phyloP scores from a whole-genome alignment of 2,329 filamentous ascomycete species.

The Penicillium sp. region DNA sequence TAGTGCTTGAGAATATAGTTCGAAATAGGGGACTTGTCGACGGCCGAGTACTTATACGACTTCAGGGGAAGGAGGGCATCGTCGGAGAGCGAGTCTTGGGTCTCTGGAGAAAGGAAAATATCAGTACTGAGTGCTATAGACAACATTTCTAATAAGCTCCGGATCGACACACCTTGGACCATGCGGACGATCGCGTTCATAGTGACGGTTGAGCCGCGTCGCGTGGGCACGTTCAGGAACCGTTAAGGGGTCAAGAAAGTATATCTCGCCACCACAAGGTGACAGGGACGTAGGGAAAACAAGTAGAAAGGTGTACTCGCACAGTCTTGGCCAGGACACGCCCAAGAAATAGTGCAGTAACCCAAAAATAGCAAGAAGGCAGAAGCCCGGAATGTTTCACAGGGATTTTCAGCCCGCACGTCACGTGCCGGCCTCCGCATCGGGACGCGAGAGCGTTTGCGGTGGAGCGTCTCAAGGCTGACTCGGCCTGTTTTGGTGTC shows the following conservation, averaged over 20 bases:
- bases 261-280: constrained; percentile 8
- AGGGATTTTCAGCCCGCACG: constrained; percentile 19
- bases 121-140: not conserved
- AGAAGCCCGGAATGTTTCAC: constrained; percentile 9
- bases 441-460: constrained; percentile 20
- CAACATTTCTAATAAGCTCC: not conserved
- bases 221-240: constrained; percentile 12
- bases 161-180: constrained; percentile 35
- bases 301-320: not conserved
- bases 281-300: not conserved
- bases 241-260: not conserved
- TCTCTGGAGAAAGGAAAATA: constrained; percentile 24
- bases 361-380: constrained; percentile 5
- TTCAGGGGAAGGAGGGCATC: constrained; percentile 88
- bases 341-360: constrained; percentile 3
- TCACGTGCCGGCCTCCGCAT: constrained; percentile 25
- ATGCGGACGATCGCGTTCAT: constrained; percentile 35
- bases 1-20: constrained; percentile 93
- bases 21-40: constrained; percentile 93
- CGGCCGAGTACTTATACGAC: constrained; percentile 94
- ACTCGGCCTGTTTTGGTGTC: not conserved
- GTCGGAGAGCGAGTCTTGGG: constrained; percentile 68
- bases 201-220: constrained; percentile 15
- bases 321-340: not conserved
- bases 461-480: constrained; percentile 1